phyloP scores from a whole-genome alignment of 768 basidiomycete species.

The Boletales sp. region DNA sequence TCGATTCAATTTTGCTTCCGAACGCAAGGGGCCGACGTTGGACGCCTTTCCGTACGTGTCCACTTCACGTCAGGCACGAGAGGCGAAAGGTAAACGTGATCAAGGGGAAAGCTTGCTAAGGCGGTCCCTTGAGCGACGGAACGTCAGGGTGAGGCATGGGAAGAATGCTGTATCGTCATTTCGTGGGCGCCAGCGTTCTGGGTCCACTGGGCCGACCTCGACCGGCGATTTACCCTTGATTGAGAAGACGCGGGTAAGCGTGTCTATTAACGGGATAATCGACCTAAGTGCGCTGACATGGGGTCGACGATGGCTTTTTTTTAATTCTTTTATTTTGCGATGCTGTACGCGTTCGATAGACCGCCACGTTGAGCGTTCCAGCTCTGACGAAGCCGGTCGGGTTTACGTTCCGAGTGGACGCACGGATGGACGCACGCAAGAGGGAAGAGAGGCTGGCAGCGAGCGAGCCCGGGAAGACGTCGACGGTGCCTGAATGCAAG shows the following conservation, averaged over 20 bases:
- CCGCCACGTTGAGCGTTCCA: constrained; percentile 25
- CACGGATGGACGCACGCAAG: constrained; percentile 47
- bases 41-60: constrained; percentile 20
- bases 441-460: constrained; percentile 28
- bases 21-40: constrained; percentile 15
- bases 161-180: too few species aligned
- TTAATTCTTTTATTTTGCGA: neutral
- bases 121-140: too few species aligned
- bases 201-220: constrained; percentile 7
- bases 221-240: constrained; percentile 23
- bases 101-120: neutral
- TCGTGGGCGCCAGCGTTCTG: constrained; percentile 6
- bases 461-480: constrained; percentile 23
- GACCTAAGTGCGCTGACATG: constrained; percentile 24
- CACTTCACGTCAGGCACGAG: constrained; percentile 9
- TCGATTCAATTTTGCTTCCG: constrained; percentile 8
- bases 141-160: too few species aligned
- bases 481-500: constrained; percentile 45
- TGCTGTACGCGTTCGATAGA: constrained; percentile 16
- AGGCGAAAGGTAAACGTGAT: constrained; percentile 10
- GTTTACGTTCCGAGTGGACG: constrained; percentile 53
- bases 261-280: constrained; percentile 22
- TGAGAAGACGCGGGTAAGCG: constrained; percentile 33
- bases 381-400: constrained; percentile 45
- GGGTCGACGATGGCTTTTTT: neutral